Evolutionary conservation across 2,329 filamentous ascomycete genomes (phyloP).

Genomic region (Mollisiaceae sp.): DNA sequence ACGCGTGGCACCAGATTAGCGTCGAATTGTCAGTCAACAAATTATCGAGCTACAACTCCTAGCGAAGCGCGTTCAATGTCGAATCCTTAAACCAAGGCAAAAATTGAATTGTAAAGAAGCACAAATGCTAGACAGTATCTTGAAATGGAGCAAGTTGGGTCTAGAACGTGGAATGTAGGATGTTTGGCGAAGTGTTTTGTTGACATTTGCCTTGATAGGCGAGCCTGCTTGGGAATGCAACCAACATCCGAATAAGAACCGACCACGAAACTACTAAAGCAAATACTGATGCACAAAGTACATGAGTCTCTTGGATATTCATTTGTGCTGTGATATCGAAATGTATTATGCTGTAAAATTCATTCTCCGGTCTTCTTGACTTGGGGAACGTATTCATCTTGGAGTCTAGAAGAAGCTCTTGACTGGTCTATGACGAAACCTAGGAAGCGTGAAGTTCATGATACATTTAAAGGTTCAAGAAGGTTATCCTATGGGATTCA

Average conservation of each 20-base stretch:
- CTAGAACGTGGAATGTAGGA: neutral
- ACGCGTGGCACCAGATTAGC: neutral
- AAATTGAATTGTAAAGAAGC: neutral
- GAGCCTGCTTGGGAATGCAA: neutral
- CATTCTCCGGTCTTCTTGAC: neutral
- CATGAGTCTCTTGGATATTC: neutral
- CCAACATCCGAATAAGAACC: neutral
- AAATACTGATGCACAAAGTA: neutral
- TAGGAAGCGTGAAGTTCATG: too few relatives aligned
- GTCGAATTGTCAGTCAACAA: neutral
- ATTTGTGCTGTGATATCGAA: neutral
- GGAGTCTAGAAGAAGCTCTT: too few relatives aligned
- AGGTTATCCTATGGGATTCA: neutral
- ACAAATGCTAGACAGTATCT: slow-evolving; percentile 8
- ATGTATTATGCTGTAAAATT: neutral
- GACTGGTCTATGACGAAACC: too few relatives aligned
- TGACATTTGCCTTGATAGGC: neutral
- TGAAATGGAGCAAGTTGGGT: neutral
- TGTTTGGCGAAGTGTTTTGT: neutral
- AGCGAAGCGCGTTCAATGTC: neutral
- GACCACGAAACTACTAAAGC: neutral
- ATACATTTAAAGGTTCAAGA: neutral
- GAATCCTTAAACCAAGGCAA: neutral
- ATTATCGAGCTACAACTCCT: slow-evolving; percentile 3
- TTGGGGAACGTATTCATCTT: neutral